phyloP scores from a whole-genome alignment of 2,329 filamentous ascomycete genomes.

The Ophiostoma pallidulum region DNA sequence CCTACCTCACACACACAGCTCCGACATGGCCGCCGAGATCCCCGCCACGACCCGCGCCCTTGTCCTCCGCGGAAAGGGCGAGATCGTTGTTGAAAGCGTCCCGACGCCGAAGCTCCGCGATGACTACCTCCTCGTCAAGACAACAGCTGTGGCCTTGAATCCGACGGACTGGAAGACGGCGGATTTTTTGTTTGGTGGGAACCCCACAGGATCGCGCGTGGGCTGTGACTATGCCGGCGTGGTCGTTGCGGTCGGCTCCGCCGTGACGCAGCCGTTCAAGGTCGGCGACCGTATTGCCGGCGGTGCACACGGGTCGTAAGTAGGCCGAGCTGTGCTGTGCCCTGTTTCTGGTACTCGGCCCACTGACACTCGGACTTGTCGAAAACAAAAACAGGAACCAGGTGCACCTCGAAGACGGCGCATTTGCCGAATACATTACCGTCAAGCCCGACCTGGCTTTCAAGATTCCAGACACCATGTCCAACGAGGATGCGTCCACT shows the following conservation, averaged over 20 bases:
- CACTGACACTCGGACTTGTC: not conserved
- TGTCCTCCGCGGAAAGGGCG: slow-evolving; percentile 17
- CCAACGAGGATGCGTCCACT: slow-evolving; percentile 36
- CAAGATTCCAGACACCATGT: slow-evolving; percentile 36
- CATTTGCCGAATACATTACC: slow-evolving; percentile 31
- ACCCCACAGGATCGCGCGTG: slow-evolving; percentile 8
- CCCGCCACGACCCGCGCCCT: slow-evolving; percentile 19
- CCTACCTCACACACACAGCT: not conserved
- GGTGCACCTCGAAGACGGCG: slow-evolving; percentile 31
- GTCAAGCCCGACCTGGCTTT: slow-evolving; percentile 32
- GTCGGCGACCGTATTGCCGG: slow-evolving; percentile 40
- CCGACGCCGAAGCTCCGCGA: slow-evolving; percentile 20
- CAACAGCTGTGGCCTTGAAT: slow-evolving; percentile 22
- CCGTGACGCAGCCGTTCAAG: slow-evolving; percentile 32
- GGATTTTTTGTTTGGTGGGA: slow-evolving; percentile 5
- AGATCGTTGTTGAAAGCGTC: slow-evolving; percentile 17
- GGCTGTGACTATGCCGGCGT: slow-evolving; percentile 39
- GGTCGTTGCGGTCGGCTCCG: slow-evolving; percentile 35
- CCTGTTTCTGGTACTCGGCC: not conserved
- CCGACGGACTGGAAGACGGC: slow-evolving; percentile 23
- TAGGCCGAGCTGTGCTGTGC: not conserved
- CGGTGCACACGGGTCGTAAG: slow-evolving; percentile 28
- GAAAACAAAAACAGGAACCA: slow-evolving; percentile 24
- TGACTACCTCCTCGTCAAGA: slow-evolving; percentile 21
- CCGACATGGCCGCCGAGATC: not conserved